These are phyloP conservation scores for Cryptococcus sp. DNA, from an alignment of 1,284 basidiomycete genomes.

Conservation along the genomic window DNA sequence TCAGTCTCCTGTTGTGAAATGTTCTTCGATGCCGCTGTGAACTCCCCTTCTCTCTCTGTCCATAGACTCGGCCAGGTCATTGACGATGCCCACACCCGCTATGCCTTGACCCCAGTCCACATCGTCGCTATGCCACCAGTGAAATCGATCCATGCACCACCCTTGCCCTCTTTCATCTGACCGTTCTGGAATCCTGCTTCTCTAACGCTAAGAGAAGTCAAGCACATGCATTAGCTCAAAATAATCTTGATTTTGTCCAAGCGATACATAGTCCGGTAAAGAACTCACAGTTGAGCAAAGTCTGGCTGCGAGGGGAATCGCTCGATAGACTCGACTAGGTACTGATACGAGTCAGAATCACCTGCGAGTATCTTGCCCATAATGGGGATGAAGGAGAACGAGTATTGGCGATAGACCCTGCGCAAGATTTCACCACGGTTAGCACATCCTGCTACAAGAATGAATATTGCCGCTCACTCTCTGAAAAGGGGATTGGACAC, in stretches of 20 bases:
- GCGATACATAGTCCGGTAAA: background rate
- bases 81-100: conserved; percentile 1
- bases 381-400: conserved; percentile 92
- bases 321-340: conserved; percentile 96
- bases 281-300: conserved; percentile 75
- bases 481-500: conserved; percentile 85
- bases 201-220: conserved; percentile 50
- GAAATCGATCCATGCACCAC: conserved; percentile 82
- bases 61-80: no score
- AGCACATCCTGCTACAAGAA: background rate
- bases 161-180: conserved; percentile 67
- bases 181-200: conserved; percentile 83
- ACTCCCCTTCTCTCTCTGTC: no score
- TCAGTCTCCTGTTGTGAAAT: no score
- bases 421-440: background rate
- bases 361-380: conserved; percentile 94
- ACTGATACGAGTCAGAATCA: conserved; percentile 94
- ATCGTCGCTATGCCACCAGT: conserved; percentile 84
- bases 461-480: conserved; percentile 62
- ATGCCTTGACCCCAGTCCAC: conserved; percentile 76
- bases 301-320: conserved; percentile 87
- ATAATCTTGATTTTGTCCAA: background rate
- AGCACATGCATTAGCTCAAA: conserved; percentile 1
- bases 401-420: conserved; percentile 92
- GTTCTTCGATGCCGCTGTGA: no score